A percentile compares a stretch with the other conserved stretches of the same genome.
Evolutionary conservation across 2,329 filamentous ascomycete genomes (phyloP).

Genomic region (Periglandula ipomoeae): DNA sequence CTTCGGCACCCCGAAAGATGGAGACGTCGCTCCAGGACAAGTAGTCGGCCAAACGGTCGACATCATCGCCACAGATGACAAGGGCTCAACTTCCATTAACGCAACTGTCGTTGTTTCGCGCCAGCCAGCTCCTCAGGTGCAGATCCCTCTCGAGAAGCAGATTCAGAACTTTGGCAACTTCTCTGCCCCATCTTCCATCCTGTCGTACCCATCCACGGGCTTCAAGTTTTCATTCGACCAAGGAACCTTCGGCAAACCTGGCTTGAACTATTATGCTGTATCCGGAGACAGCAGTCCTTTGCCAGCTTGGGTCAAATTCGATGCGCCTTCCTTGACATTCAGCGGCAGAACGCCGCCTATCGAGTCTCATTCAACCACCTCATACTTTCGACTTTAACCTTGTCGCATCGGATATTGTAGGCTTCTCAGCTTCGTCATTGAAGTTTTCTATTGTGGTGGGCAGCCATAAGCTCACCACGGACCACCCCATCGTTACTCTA

Average conservation of each 20-base stretch:
- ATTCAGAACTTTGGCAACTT: conserved; percentile 48
- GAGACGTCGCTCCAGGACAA: conserved; percentile 37
- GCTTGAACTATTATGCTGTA: conserved; percentile 66
- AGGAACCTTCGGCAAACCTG: conserved; percentile 53
- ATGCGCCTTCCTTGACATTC: conserved; percentile 54
- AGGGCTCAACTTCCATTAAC: conserved; percentile 53
- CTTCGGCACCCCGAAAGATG: conserved; percentile 56
- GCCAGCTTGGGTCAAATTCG: conserved; percentile 77
- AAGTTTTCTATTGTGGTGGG: conserved; percentile 66
- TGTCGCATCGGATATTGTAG: conserved; percentile 70
- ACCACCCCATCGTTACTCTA: conserved; percentile 44
- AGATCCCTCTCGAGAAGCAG: conserved; percentile 48
- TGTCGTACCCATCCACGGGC: conserved; percentile 41
- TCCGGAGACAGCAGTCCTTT: conserved; percentile 71
- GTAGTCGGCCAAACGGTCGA: conserved; percentile 52
- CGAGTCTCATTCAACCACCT: conserved; percentile 55
- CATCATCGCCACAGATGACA: conserved; percentile 59
- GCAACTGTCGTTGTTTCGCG: conserved; percentile 64
- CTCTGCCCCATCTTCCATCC: conserved; percentile 50
- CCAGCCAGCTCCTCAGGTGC: conserved; percentile 42
- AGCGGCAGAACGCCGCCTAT: conserved; percentile 60
- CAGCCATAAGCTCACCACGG: conserved; percentile 58
- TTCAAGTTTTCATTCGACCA: conserved; percentile 45
- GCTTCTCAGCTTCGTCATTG: conserved; percentile 59
- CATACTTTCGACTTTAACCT: conserved; percentile 65